Conservation (phyloP, 257 asterid species). For the Solanum sejunctum region DNA sequence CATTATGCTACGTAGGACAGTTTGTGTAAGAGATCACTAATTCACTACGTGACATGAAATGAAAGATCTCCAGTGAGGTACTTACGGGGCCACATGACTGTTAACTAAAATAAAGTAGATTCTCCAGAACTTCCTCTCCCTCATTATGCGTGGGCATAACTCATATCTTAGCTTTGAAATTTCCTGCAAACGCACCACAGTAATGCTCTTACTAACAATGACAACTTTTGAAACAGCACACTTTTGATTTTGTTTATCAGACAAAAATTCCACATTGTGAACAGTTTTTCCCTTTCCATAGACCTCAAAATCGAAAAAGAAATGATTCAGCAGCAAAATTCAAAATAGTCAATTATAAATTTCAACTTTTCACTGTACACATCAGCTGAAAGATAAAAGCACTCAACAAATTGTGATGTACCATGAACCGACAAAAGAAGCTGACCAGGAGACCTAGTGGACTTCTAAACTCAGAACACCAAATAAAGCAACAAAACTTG, state of each 20-base stretch:
- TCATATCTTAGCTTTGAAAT: conserved; percentile 70
- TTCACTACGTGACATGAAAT: neutral
- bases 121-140: conserved; percentile 95
- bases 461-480: neutral
- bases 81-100: conserved; percentile 80
- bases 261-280: neutral
- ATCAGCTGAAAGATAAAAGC: neutral
- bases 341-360: neutral
- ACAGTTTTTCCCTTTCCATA: neutral
- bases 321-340: neutral
- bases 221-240: neutral
- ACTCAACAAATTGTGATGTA: neutral
- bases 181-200: conserved; percentile 40
- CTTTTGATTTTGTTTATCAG: neutral
- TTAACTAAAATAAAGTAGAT: conserved; percentile 85
- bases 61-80: conserved; percentile 1
- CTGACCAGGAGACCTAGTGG: neutral
- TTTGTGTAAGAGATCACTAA: neutral
- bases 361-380: neutral
- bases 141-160: conserved; percentile 84
- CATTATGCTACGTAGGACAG: neutral
- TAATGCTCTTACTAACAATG: neutral
- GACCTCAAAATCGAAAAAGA: neutral
- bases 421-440: neutral
- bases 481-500: neutral